Percentiles rank a stretch among this genome's conserved stretches.
Evolutionary conservation across 2,329 filamentous ascomycete genomes (phyloP).

Genomic region (Pyricularia grisea): DNA sequence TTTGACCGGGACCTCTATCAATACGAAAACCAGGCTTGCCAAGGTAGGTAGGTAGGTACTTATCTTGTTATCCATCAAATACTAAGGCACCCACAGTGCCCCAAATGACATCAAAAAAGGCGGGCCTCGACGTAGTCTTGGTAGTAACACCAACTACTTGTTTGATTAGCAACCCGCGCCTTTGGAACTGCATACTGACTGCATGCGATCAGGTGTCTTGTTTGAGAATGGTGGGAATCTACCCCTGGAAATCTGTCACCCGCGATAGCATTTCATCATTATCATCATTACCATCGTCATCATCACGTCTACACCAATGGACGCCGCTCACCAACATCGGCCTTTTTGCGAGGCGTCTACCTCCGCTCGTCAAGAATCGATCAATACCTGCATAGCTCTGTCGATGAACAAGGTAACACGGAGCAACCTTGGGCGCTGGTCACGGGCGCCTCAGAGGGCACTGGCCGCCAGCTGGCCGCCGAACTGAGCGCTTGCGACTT

Average conservation of each 20-base stretch:
- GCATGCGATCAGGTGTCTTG: neutral
- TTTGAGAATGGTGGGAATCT: neutral
- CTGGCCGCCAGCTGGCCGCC: conserved; percentile 38
- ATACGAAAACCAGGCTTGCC: neutral
- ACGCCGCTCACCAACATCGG: neutral
- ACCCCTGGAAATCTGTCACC: neutral
- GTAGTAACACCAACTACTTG: neutral
- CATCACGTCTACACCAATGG: neutral
- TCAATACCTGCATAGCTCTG: conserved; percentile 6
- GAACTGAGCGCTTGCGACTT: conserved; percentile 43
- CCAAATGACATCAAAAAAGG: neutral
- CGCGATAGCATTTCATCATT: neutral
- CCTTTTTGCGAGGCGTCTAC: conserved; percentile 1
- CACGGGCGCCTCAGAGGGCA: conserved; percentile 46
- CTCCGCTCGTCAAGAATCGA: conserved; percentile 4
- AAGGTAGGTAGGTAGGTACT: neutral
- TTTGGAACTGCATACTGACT: too few relatives aligned
- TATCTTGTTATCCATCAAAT: too few relatives aligned
- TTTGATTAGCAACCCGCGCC: neutral
- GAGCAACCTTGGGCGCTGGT: conserved; percentile 31
- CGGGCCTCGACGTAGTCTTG: neutral
- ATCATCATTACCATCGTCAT: neutral
- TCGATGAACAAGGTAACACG: neutral
- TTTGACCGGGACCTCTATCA: neutral
- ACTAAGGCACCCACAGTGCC: neutral